Evolutionary conservation across 2,329 filamentous ascomycete species (phyloP), one percentile per base, ranked within the genome.

Genomic region (Xylaria digitata): DNA sequence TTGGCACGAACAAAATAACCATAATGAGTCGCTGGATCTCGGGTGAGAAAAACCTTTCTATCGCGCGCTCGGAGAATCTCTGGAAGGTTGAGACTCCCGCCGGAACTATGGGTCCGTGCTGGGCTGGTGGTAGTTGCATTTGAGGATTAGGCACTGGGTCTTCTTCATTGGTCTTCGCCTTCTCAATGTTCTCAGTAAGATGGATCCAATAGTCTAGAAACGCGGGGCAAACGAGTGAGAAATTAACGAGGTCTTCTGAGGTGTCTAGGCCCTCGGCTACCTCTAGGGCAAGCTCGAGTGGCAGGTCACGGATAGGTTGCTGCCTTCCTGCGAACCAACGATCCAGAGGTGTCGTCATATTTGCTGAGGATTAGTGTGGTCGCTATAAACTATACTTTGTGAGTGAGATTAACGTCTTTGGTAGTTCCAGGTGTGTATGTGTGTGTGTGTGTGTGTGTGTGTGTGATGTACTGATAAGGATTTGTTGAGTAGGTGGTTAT

Each of bases 1-100:
- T 61, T 23, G 63, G 63, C 57, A 61, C 52, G 37, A 50, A 57
- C 2, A 65, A 34, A n/a, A 61, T 65, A 17, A 52, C 23, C 9
- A 49, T 1, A 23, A 61, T 15, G 2, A 49, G 40, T 21, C 17
- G 15, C 26, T 57, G 50, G 11, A 52, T 46, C 8, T 55, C 43
- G 9, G 23, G 11, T 15, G 63, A 46, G 43, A 52, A 65, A 8
- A 65, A 11, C 6, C 37, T 50, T 7, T 43, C 21, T 4, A 61
- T 49, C 26, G 19, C 43, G 32, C 17, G 19, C n/a, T 42, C 8
- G 1, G 62, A 59, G 19, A 48, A 60, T 7, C 4, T 1, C 15
- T 55, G 17, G 9, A 61, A 61, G 3, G 34, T 21, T 1, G 21
- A 9, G 43, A 6, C 49, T 30, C 34, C 23, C 6, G 1, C 4